phyloP scores from a whole-genome alignment of 2,329 filamentous ascomycete species.

The Pseudogymnoascus sp. region DNA sequence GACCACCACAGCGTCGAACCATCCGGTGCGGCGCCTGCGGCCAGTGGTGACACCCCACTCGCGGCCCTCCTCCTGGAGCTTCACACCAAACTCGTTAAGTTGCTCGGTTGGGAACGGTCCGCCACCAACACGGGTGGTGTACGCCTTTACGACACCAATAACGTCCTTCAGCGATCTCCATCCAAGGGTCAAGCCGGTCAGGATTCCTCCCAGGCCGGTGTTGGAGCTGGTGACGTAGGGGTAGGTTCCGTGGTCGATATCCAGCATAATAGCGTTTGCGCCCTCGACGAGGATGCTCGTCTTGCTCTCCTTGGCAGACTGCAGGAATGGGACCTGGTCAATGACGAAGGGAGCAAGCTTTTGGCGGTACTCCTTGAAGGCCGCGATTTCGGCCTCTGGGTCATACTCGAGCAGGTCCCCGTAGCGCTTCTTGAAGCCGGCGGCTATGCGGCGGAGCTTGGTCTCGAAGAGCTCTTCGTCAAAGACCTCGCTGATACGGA shows the following conservation, averaged over 20 bases:
- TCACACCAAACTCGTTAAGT: conserved; percentile 34
- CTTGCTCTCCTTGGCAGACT: conserved; percentile 48
- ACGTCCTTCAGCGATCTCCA: conserved; percentile 52
- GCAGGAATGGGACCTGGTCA: conserved; percentile 55
- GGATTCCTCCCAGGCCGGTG: conserved; percentile 51
- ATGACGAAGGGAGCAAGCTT: conserved; percentile 53
- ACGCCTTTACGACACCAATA: conserved; percentile 60
- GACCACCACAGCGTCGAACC: conserved; percentile 48
- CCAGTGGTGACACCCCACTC: conserved; percentile 42
- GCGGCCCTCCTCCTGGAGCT: conserved; percentile 39
- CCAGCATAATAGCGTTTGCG: conserved; percentile 57
- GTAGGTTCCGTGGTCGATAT: conserved; percentile 53
- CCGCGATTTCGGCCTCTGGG: conserved; percentile 58
- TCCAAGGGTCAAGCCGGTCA: conserved; percentile 40
- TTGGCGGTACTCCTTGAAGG: conserved; percentile 50
- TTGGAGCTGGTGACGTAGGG: conserved; percentile 38
- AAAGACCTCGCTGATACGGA: conserved; percentile 60
- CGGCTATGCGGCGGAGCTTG: conserved; percentile 53
- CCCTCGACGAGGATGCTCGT: conserved; percentile 60
- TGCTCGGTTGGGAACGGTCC: conserved; percentile 63
- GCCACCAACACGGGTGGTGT: conserved; percentile 53
- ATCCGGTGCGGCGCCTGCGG: conserved; percentile 52
- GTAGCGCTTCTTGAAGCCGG: conserved; percentile 59
- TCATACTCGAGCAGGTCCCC: conserved; percentile 58
- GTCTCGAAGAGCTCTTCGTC: conserved; percentile 55